Base-by-base conservation (phyloP, 2,329 filamentous ascomycete genomes). In the Lasiodiplodia sp. region DNA sequence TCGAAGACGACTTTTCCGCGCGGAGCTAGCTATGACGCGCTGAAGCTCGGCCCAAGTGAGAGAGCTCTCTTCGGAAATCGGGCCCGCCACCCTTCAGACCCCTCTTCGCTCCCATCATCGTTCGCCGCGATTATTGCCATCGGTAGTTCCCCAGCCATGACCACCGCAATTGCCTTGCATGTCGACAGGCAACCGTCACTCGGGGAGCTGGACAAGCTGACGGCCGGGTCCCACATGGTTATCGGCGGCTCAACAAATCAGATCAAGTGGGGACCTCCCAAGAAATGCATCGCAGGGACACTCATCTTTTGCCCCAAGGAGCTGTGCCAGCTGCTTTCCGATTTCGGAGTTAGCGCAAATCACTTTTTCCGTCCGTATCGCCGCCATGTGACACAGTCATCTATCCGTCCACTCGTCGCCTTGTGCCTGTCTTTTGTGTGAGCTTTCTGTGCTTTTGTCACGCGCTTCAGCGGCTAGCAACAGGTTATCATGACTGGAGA, bases 301-400 rank as follows among this genome's bases (percentile, higher is more conserved):
- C 25, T 25, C 31, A 49, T 38, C 53, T 34, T 49, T 58, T 21
- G 31, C 53, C 64, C 38, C 40, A 67, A 58, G 55, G 64, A 67
- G 53, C 55, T 60, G 40, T 7, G 28, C 40, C 38, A 60, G 31
- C 40, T 67, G 7, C 25, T 68, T 63, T 31, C 66, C 66, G 66
- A 68, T 49, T 68, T 63, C 66, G 66, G 66, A 62, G 56, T 66
- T 67, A 58, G 65, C 65, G 65, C 47, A n/a, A 14, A 49, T 55
- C 28, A 37, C 47, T 64, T 64, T 64, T 64, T 52, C 47, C 55
- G 5, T 21, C 28, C 25, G 58, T 16, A n/a, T 31, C 23, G 44
- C 47, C 28, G 8, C 60, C n/a, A 47, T 52, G 60, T 37, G 11
- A 52, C 11, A 49, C 28, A 52, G 58, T 51, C 58, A 51, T 49